Evolutionary conservation across 345 rosid species (phyloP), one percentile per base, ranked within the genome.

Genomic region (Cochlearia excelsa): DNA sequence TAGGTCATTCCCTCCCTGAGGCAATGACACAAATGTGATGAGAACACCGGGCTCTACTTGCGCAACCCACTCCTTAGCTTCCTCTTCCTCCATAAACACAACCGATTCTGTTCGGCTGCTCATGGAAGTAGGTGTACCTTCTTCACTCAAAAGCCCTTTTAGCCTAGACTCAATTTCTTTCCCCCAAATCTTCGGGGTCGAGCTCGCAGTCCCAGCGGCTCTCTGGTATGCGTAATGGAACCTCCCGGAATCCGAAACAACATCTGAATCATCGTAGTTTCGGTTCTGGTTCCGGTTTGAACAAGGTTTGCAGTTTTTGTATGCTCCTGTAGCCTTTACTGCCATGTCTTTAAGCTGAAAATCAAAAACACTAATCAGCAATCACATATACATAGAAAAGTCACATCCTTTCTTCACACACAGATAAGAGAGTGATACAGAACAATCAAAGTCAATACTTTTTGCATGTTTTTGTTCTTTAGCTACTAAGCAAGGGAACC

Each of bases 1-100:
- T 33, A 91, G 87, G 74, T 91, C 91, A 75, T 91, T 91, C 43
- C 94, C 98, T 66, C 94, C 96, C 31, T 81, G 57, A 26, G 86
- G 85, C 69, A 85, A 74, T 5, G 98, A 87, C 65, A 91, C 80
- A 57, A 91, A 91, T 6, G 91, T 85, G 54, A 91, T 87, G 62
- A 91, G 90, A 56, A 91, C 94, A 44, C 98, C 98, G 4, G 98
- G 98, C 74, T 91, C 98, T 60, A 91, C 96, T 75, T 87, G 96
- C 1, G 98, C 98, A 45, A 87, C 89, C 98, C 98, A 91, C 61
- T 91, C 95, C 73, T 85, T 91, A 30, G 86, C 81, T 67, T 87
- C 96, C 46, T 82, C 91, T 63, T 84, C 96, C 71, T 84, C 96
- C 79, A 76, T 77, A 31, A 87, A 78, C 70, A 82, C 87, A 8